Conservation (phyloP, 1,284 basidiomycete species). For the Baeospora myosura region DNA sequence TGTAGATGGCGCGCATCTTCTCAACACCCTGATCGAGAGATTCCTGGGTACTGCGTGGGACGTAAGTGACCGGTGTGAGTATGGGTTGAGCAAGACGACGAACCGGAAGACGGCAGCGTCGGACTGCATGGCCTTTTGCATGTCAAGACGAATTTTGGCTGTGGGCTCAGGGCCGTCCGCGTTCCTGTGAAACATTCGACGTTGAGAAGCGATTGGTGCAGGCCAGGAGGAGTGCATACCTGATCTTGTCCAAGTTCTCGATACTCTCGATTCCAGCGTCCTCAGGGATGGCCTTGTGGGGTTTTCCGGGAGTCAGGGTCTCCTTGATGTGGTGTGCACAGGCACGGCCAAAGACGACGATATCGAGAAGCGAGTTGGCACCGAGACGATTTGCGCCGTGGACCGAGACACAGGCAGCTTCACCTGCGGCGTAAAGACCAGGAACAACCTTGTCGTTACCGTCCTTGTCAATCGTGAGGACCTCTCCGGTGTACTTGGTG, state of each 20-base stretch:
- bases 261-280: constrained; percentile 86
- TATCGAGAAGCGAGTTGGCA: constrained; percentile 97
- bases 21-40: constrained; percentile 88
- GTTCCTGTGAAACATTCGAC: constrained; percentile 35
- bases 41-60: constrained; percentile 69
- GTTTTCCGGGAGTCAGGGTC: constrained; percentile 81
- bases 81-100: constrained; percentile 13
- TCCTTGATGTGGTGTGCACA: constrained; percentile 98
- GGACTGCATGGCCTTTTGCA: constrained; percentile 99
- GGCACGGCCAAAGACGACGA: constrained; percentile 98
- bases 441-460: constrained; percentile 95
- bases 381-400: constrained; percentile 99
- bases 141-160: constrained; percentile 85
- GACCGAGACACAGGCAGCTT: constrained; percentile 98
- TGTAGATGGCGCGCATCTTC: constrained; percentile 83
- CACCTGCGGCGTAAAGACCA: constrained; percentile 96
- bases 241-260: constrained; percentile 87
- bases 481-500: constrained; percentile 97
- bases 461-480: constrained; percentile 76
- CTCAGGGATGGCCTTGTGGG: constrained; percentile 85
- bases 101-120: constrained; percentile 88
- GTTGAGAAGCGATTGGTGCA: not conserved
- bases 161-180: constrained; percentile 81
- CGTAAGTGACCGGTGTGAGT: not conserved
- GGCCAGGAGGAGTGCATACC: constrained; percentile 27